A percentile compares a stretch with the other conserved stretches of the same genome.
Conservation (phyloP, 768 basidiomycete genomes). For the Lentinula sp. region DNA sequence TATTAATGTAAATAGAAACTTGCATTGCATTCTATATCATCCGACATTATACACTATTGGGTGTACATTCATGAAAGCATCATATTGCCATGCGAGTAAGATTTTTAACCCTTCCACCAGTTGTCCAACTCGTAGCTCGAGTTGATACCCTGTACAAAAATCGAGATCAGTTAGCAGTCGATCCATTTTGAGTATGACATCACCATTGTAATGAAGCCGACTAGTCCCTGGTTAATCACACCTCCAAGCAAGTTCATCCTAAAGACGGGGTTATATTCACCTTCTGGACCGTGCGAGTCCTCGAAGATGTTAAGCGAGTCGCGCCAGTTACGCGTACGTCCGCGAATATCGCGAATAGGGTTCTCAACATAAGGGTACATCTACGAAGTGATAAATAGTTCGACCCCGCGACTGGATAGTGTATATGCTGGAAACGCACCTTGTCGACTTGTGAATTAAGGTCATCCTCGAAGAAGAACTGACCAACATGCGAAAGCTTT, state of each 20-base stretch:
- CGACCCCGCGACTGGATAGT: not conserved
- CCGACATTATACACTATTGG: not conserved
- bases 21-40: not conserved
- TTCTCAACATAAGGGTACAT: slow-evolving; percentile 49
- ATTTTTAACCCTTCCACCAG: slow-evolving; percentile 17
- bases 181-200: slow-evolving; percentile 2
- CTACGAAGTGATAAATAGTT: slow-evolving; percentile 13
- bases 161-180: not conserved
- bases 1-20: not conserved
- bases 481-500: slow-evolving; percentile 40
- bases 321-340: slow-evolving; percentile 46
- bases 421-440: slow-evolving; percentile 16
- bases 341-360: slow-evolving; percentile 38
- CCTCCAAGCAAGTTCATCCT: slow-evolving; percentile 43
- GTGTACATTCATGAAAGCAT: not conserved
- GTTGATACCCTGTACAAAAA: slow-evolving; percentile 13
- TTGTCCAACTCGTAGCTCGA: slow-evolving; percentile 15
- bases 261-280: slow-evolving; percentile 47
- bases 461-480: slow-evolving; percentile 54
- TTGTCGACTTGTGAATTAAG: slow-evolving; percentile 43
- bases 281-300: slow-evolving; percentile 41
- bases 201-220: slow-evolving; percentile 55
- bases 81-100: not conserved
- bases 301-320: slow-evolving; percentile 51
- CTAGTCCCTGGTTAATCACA: slow-evolving; percentile 41